Percentiles rank a stretch among this genome's conserved stretches.
Conservation (phyloP, 1,284 basidiomycete genomes). For the Takashimella tepidaria region DNA sequence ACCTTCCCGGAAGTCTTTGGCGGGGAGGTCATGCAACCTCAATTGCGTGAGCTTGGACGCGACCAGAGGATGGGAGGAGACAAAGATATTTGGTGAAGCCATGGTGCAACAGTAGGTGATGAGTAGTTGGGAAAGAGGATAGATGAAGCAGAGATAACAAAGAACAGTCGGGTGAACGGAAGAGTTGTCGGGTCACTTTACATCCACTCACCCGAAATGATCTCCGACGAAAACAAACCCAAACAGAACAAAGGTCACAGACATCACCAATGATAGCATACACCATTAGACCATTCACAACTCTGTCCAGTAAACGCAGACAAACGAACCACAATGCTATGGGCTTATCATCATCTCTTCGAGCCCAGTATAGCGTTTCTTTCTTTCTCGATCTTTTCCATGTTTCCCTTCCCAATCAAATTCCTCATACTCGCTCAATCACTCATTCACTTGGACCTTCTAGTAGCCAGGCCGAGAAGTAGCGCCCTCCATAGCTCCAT, state of each 20-base stretch:
- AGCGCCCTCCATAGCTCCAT: slow-evolving; percentile 9
- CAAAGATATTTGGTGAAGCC: slow-evolving; percentile 16
- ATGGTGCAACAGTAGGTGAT: background rate
- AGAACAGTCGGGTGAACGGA: no score
- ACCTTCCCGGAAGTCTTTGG: slow-evolving; percentile 42
- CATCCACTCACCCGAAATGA: no score
- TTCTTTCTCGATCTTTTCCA: no score
- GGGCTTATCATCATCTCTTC: no score
- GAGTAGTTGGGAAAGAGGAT: background rate
- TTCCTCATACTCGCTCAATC: no score
- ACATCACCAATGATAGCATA: no score
- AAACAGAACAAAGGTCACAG: no score
- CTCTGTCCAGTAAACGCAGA: background rate
- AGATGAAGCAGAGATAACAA: background rate
- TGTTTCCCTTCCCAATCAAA: no score
- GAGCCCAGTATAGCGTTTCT: no score
- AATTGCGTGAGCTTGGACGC: slow-evolving; percentile 40
- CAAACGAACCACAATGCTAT: no score
- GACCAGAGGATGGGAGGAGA: slow-evolving; percentile 38
- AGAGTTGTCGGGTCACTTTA: no score
- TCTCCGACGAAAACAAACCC: no score
- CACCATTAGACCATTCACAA: background rate
- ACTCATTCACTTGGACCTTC: background rate
- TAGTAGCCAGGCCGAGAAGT: slow-evolving; percentile 14
- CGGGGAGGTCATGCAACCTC: slow-evolving; percentile 39